phyloP scores from a whole-genome alignment of 2,329 filamentous ascomycete species.

The Aspergillus sp. region DNA sequence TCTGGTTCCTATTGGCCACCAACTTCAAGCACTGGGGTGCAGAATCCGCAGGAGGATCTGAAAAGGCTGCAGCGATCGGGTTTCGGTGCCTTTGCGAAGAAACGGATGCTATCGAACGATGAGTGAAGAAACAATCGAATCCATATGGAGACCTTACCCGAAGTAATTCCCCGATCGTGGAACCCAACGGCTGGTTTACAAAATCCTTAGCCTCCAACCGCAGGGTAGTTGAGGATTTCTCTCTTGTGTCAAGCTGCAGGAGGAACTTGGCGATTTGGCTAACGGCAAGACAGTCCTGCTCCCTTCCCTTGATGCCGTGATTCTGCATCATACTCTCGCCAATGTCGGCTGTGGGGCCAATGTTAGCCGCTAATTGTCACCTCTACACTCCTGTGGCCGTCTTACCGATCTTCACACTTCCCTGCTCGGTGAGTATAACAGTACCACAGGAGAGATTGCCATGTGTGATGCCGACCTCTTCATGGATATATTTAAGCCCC shows the following conservation, averaged over 20 bases:
- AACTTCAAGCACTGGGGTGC: background rate
- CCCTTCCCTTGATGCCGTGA: background rate
- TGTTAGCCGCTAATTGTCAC: background rate
- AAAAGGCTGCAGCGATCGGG: conserved; percentile 5
- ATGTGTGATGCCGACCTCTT: conserved; percentile 4
- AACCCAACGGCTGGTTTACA: conserved; percentile 1
- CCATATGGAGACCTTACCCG: background rate
- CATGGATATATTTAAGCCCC: conserved; percentile 7
- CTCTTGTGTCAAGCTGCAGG: conserved; percentile 4
- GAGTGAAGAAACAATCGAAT: background rate
- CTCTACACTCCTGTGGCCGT: background rate
- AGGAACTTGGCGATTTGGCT: conserved; percentile 2
- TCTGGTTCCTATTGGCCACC: background rate
- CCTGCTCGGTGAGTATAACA: conserved; percentile 4
- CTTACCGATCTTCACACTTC: conserved; percentile 8
- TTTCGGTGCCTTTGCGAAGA: background rate
- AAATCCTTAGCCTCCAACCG: conserved; percentile 3
- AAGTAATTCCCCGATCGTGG: conserved; percentile 2
- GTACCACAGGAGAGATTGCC: conserved; percentile 7
- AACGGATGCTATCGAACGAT: conserved; percentile 2
- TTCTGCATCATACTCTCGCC: conserved; percentile 4
- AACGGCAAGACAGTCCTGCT: background rate
- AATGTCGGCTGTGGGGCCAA: background rate
- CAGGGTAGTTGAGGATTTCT: background rate
- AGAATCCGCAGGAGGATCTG: conserved; percentile 6